phyloP scores from a whole-genome alignment of 352 stramenopile species.

The Blastocystis sp. region DNA sequence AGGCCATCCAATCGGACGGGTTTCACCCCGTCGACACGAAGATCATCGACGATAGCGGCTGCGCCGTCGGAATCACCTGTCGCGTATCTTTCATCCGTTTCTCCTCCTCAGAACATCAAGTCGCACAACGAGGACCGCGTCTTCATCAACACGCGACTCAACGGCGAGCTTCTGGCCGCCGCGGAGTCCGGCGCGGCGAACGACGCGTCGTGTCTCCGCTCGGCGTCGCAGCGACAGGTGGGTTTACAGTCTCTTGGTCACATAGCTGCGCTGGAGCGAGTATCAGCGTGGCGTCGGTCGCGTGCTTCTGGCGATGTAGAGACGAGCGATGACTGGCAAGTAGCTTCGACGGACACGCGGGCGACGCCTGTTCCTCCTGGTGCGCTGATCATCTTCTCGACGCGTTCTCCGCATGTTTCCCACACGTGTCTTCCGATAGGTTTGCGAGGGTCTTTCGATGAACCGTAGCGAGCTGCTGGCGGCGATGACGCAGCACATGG shows the following conservation, averaged over 20 bases:
- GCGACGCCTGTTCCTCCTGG: background rate
- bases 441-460: background rate
- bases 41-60: background rate
- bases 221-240: background rate
- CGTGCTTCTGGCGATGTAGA: constrained; percentile 16
- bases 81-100: background rate
- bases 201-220: background rate
- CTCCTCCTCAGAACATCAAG: constrained; percentile 20
- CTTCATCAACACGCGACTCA: background rate
- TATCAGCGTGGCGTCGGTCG: constrained; percentile 12
- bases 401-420: background rate
- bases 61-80: constrained; percentile 6
- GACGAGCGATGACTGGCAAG: background rate
- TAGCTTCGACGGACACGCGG: constrained; percentile 48
- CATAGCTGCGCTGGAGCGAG: background rate
- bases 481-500: background rate
- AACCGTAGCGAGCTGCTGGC: background rate
- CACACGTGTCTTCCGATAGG: background rate
- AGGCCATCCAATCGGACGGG: background rate
- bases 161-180: background rate
- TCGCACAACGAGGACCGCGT: constrained; percentile 31
- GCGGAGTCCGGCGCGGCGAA: background rate
- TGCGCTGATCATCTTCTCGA: background rate
- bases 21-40: background rate
- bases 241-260: background rate